Evolutionary conservation across 2,329 filamentous ascomycete species (phyloP).

Genomic region (Dendryphion nanum): DNA sequence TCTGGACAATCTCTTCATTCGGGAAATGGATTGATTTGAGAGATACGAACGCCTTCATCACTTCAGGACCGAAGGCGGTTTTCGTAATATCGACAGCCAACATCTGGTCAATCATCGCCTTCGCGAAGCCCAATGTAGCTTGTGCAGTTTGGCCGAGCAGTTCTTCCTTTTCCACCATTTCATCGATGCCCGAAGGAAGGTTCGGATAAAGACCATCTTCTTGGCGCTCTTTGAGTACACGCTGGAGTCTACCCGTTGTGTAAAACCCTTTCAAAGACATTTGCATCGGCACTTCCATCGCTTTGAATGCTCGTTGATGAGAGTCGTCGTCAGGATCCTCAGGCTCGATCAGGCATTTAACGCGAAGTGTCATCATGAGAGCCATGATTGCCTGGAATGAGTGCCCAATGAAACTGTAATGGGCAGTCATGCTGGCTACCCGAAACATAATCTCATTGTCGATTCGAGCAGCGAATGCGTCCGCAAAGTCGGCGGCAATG

Average conservation of each 20-base stretch:
- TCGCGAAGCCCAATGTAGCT: conserved; percentile 12
- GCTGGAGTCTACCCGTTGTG: conserved; percentile 19
- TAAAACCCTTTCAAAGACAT: conserved; percentile 14
- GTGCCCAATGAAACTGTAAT: conserved; percentile 18
- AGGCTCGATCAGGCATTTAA: conserved; percentile 2
- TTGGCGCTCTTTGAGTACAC: conserved; percentile 19
- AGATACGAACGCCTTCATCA: conserved; percentile 26
- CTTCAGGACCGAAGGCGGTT: conserved; percentile 1
- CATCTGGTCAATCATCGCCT: conserved; percentile 9
- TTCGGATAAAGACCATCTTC: conserved; percentile 28
- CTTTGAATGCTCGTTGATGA: conserved; percentile 12
- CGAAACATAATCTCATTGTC: conserved; percentile 27
- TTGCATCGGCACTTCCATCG: conserved; percentile 14
- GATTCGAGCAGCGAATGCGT: conserved; percentile 15
- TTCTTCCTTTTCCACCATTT: conserved; percentile 20
- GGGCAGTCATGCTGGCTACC: conserved; percentile 18
- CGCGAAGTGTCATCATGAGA: conserved; percentile 9
- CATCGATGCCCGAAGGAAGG: conserved; percentile 18
- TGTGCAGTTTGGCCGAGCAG: conserved; percentile 14
- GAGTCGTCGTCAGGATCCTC: conserved; percentile 6
- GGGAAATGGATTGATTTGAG: conserved; percentile 60
- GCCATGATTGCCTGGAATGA: conserved; percentile 16
- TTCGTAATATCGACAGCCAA: neutral
- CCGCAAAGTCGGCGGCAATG: conserved; percentile 8
- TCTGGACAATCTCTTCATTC: conserved; percentile 62